A percentile compares a stretch with the other conserved stretches of the same genome.
Evolutionary conservation across 257 asterid species (phyloP).

Genomic region (Euphrasia confusa): DNA sequence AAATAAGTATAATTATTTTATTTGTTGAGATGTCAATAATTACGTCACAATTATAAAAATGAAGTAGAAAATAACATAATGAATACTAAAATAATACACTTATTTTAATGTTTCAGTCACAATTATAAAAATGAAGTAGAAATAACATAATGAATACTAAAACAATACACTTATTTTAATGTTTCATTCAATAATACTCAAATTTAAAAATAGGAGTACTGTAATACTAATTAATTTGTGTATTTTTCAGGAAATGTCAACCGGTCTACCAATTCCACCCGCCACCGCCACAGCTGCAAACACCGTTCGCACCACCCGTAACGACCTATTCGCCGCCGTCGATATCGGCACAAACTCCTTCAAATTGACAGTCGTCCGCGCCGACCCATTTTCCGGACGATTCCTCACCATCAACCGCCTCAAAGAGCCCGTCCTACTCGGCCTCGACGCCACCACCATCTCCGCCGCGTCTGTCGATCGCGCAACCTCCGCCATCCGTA

Average conservation of each 20-base stretch:
- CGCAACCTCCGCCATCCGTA: conserved; percentile 44
- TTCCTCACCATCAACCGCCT: conserved; percentile 56
- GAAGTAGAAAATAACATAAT: no score
- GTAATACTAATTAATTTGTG: no score
- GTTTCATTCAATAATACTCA: no score
- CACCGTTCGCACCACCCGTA: conserved; percentile 2
- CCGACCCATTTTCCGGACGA: conserved; percentile 52
- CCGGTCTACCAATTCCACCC: conserved; percentile 21
- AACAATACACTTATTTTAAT: no score
- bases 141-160: no score
- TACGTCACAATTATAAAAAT: no score
- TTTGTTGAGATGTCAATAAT: no score
- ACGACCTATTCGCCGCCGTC: conserved; percentile 56
- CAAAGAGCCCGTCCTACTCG: conserved; percentile 64
- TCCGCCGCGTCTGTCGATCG: conserved; percentile 44
- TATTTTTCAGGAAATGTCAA: conserved; percentile 19
- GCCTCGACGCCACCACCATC: conserved; percentile 54
- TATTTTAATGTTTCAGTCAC: no score
- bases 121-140: no score
- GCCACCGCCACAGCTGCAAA: conserved; percentile 7
- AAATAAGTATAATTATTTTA: no score
- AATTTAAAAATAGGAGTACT: no score
- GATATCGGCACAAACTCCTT: conserved; percentile 81
- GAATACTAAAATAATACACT: no score
- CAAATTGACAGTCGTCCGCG: conserved; percentile 52